Percentiles rank a stretch among this genome's conserved stretches.
Evolutionary conservation across 169 alveolate genomes (phyloP).

Genomic region (Babesia caballi): DNA sequence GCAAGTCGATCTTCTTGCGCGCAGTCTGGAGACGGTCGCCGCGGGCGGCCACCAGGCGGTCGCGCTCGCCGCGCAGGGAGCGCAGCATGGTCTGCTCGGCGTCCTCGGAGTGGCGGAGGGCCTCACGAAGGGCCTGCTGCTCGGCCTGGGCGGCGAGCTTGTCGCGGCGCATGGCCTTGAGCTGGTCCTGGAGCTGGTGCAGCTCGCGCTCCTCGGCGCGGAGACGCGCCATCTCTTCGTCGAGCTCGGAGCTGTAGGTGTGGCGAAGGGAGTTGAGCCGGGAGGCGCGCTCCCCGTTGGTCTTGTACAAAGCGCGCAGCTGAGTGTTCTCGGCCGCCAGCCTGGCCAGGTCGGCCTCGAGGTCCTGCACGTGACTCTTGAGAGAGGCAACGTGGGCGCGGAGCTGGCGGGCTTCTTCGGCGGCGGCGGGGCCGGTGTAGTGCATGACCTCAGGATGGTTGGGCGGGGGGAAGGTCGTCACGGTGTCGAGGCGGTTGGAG

Average conservation of each 20-base stretch:
- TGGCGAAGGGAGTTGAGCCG: slow-evolving; percentile 9
- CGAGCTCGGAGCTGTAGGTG: slow-evolving; percentile 1
- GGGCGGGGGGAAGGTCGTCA: neutral
- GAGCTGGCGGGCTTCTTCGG: neutral
- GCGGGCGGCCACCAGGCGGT: slow-evolving; percentile 10
- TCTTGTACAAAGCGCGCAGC: neutral
- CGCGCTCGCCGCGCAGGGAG: slow-evolving; percentile 46
- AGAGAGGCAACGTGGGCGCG: slow-evolving; percentile 14
- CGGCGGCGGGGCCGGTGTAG: neutral
- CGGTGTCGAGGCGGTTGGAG: neutral
- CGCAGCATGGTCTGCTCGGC: slow-evolving; percentile 64
- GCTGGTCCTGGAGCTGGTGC: slow-evolving; percentile 28
- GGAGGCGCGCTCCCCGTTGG: neutral
- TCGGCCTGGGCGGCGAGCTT: slow-evolving; percentile 18
- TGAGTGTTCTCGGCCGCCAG: neutral
- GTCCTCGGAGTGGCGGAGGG: slow-evolving; percentile 59
- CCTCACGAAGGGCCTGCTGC: slow-evolving; percentile 45
- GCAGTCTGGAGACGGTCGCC: slow-evolving; percentile 11
- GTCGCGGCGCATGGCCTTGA: slow-evolving; percentile 34
- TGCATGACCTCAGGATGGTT: neutral
- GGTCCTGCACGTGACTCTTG: slow-evolving; percentile 28
- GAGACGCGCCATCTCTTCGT: slow-evolving; percentile 7
- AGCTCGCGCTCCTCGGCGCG: slow-evolving; percentile 59
- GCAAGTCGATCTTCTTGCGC: slow-evolving; percentile 24
- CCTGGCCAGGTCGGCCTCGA: slow-evolving; percentile 34